phyloP scores from a whole-genome alignment of 1,284 basidiomycete species.

The Naganishia sp. region DNA sequence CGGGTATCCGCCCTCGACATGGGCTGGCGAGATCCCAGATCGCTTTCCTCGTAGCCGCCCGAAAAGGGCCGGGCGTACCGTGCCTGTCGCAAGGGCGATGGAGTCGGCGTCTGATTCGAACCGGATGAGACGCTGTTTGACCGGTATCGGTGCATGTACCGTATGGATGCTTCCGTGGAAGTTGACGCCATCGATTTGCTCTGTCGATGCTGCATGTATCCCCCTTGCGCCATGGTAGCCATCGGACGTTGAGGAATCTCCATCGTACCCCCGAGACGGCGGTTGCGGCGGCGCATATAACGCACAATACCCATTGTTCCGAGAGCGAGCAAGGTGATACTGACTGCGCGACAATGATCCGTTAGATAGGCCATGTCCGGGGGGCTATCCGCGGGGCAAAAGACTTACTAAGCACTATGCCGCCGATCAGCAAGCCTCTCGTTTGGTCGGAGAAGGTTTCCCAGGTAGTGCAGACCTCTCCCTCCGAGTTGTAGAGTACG shows the following conservation, averaged over 20 bases:
- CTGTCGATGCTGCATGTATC: neutral
- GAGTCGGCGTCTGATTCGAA: neutral
- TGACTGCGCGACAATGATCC: neutral
- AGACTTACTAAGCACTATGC: slow-evolving; percentile 1
- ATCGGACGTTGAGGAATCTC: slow-evolving; percentile 4
- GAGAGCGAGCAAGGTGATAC: slow-evolving; percentile 3
- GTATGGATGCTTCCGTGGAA: too few species aligned
- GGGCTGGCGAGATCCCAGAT: neutral
- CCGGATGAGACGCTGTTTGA: slow-evolving; percentile 4
- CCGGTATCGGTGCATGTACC: neutral
- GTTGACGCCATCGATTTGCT: neutral
- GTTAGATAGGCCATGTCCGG: too few species aligned
- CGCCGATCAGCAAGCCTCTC: slow-evolving; percentile 1
- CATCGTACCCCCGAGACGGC: neutral
- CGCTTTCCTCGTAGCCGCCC: neutral
- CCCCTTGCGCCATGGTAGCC: slow-evolving; percentile 1
- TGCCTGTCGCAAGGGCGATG: slow-evolving; percentile 17
- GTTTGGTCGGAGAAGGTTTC: neutral
- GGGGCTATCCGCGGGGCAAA: neutral
- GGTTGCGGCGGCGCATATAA: slow-evolving; percentile 3
- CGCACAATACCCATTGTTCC: neutral
- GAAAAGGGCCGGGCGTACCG: neutral
- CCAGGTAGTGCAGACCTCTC: slow-evolving; percentile 18
- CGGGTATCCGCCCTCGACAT: neutral
- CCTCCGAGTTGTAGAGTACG: slow-evolving; percentile 8